Percentiles rank a stretch among this genome's conserved stretches.
These are phyloP conservation scores for Mycena venus DNA, from an alignment of 768 basidiomycete genomes.

Conservation along the genomic window DNA sequence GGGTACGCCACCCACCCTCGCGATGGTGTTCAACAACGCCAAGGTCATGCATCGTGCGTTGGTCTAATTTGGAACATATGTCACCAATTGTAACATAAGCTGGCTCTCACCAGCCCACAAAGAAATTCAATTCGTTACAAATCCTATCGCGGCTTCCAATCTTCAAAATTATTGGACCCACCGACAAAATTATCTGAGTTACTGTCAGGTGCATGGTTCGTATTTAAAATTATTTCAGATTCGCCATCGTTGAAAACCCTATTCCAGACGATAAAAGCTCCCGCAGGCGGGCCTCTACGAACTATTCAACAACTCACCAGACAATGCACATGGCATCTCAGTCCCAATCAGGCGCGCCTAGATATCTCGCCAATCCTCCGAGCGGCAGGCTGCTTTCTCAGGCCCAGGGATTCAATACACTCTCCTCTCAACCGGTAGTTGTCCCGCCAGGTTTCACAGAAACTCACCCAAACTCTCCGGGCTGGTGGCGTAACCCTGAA, in stretches of 20 bases:
- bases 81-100: background rate
- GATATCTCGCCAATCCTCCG: too few species aligned
- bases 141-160: background rate
- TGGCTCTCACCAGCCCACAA: background rate
- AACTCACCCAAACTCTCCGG: background rate
- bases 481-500: conserved; percentile 27
- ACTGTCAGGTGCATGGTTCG: background rate
- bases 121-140: background rate
- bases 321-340: background rate
- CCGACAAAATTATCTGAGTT: background rate
- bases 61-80: background rate
- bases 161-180: conserved; percentile 20
- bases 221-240: background rate
- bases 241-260: too few species aligned
- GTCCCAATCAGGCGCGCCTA: too few species aligned
- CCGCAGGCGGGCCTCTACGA: background rate
- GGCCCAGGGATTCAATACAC: background rate
- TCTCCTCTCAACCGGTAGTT: conserved; percentile 21
- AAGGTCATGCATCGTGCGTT: conserved; percentile 18
- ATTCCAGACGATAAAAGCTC: too few species aligned
- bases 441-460: conserved; percentile 26
- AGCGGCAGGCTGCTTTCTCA: background rate
- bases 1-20: conserved; percentile 10
- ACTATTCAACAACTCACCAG: background rate
- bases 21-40: conserved; percentile 21